phyloP scores from a whole-genome alignment of 2,329 filamentous ascomycete species.

The Beauveria asiatica region DNA sequence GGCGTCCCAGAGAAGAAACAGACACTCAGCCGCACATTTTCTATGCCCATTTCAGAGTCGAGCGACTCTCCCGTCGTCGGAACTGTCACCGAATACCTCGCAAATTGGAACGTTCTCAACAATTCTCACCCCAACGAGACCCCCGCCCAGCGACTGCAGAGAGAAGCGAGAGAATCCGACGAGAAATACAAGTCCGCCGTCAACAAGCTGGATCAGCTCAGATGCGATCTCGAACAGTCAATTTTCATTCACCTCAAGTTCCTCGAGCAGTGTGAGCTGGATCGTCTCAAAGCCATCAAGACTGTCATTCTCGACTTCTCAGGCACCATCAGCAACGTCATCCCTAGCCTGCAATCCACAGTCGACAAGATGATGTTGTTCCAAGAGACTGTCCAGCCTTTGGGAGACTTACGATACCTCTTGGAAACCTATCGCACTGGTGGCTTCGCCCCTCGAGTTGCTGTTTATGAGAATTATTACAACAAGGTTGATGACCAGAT shows the following conservation, averaged over 20 bases:
- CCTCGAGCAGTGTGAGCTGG: conserved; percentile 93
- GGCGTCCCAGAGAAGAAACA: conserved; percentile 85
- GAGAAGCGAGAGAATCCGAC: conserved; percentile 84
- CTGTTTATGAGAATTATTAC: conserved; percentile 98
- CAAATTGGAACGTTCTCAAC: conserved; percentile 79
- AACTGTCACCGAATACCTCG: conserved; percentile 79
- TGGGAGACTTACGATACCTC: conserved; percentile 83
- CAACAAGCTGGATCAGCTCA: conserved; percentile 76
- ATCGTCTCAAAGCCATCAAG: conserved; percentile 95
- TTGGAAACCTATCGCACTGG: conserved; percentile 96
- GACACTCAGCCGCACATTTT: conserved; percentile 63
- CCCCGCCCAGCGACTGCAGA: conserved; percentile 71
- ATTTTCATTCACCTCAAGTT: conserved; percentile 90
- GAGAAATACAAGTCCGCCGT: conserved; percentile 88
- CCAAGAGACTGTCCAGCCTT: conserved; percentile 95
- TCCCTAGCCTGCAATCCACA: conserved; percentile 87
- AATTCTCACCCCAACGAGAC: conserved; percentile 93
- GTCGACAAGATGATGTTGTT: conserved; percentile 99
- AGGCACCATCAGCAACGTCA: conserved; percentile 93
- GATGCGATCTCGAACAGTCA: conserved; percentile 91
- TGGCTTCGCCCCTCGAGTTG: conserved; percentile 80
- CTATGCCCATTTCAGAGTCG: conserved; percentile 49
- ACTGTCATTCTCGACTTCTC: conserved; percentile 96
- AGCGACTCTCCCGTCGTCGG: conserved; percentile 72
- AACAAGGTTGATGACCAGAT: conserved; percentile 96